phyloP scores from a whole-genome alignment of 202 grass and related monocot genomes.

The Zoysia matrella region DNA sequence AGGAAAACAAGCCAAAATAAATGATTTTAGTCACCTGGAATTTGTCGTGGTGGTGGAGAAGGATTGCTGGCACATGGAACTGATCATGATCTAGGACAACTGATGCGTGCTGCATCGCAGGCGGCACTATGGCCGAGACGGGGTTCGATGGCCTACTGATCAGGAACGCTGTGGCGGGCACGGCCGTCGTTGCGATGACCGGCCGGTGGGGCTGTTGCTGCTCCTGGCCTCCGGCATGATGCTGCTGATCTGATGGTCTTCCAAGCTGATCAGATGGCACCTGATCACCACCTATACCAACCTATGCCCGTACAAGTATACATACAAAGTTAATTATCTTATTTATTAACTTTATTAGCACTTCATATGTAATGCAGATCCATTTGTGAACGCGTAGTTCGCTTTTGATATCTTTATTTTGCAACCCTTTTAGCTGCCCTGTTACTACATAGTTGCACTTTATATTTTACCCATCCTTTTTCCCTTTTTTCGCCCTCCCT shows the following conservation, averaged over 20 bases:
- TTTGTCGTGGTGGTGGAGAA: conserved; percentile 76
- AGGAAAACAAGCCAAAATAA: too few relatives aligned
- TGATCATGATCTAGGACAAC: conserved; percentile 78
- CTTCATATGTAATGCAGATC: background rate
- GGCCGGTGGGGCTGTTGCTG: conserved; percentile 48
- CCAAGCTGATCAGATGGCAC: conserved; percentile 58
- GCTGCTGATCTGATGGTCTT: conserved; percentile 28
- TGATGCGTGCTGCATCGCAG: conserved; percentile 61
- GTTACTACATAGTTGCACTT: too few relatives aligned
- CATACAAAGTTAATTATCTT: background rate
- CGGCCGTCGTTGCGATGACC: conserved; percentile 35
- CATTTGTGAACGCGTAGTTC: background rate
- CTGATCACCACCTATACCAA: conserved; percentile 73
- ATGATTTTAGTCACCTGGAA: conserved; percentile 62
- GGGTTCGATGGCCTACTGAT: conserved; percentile 67
- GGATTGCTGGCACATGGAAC: conserved; percentile 73
- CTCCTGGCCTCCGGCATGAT: too few relatives aligned
- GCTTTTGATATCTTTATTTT: background rate
- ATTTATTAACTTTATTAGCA: background rate
- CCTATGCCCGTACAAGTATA: conserved; percentile 43
- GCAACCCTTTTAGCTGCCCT: too few relatives aligned
- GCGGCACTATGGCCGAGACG: background rate
- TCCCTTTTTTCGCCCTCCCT: background rate
- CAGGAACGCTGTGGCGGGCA: conserved; percentile 54
- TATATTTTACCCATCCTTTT: background rate